Base-by-base conservation (phyloP, 192 early-diverging fungal species). In the Funneliformis geosporum region DNA sequence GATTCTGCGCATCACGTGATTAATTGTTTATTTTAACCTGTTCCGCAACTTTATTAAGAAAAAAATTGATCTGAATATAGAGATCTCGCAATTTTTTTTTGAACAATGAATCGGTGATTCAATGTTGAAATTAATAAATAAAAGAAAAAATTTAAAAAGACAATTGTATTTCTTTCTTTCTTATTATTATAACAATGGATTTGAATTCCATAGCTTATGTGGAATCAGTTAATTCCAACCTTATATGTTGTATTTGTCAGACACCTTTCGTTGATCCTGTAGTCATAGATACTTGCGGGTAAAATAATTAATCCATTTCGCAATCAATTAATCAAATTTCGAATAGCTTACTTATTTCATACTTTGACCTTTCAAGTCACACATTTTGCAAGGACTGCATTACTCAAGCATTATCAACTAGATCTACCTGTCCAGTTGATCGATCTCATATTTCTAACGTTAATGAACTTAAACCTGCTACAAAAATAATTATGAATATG, bases 321-420 rank as follows among this genome's bases (percentile, higher is more conserved):
- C 23, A 21, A 0, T 10, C 1, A 16, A 12, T 18, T 47, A 16
- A 14, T n/a, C 10, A 47, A n/a, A 3, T 25, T 44, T 2, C 64
- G 2, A 23, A 14, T 14, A 38, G 33, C 10, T 67, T 47, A 64
- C 16, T 28, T 8, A 16, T 42, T n/a, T 12, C 27, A 66, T 12
- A 8, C 55, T 40, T 23, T 5, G 21, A 23, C 12, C 28, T 40
- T 23, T 60, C 23, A 11, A 90, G 92, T 16, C 92, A 93, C 77
- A 93, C 91, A 0, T 93, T 92, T 84, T 93, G 92, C 73, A 73
- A 72, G 38, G 47, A 59, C 21, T 93, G 92, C 78, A 92, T 93
- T 43, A 67, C 82, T 47, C 84, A 87, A 80, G 87, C 89, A 14
- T 50, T 93, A 9, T 79, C 86, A 44, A 80, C 84, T 59, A 82